Evolutionary conservation across 805 yeast genomes (phyloP).

Genomic region (Scheffersomyces spartinae): DNA sequence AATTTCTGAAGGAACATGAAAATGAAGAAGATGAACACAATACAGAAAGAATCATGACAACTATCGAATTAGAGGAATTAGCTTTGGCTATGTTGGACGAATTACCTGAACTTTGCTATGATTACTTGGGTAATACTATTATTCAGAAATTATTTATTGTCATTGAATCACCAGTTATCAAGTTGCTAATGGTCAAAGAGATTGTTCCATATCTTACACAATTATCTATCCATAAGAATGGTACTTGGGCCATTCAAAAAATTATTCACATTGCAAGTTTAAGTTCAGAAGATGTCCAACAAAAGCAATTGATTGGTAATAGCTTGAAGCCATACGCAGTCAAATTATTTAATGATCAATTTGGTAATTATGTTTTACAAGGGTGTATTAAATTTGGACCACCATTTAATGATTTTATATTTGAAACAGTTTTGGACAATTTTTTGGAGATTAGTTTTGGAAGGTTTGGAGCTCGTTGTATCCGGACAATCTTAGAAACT

Average conservation of each 20-base stretch:
- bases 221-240: slow-evolving; percentile 92
- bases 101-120: slow-evolving; percentile 82
- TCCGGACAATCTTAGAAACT: slow-evolving; percentile 85
- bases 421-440: slow-evolving; percentile 67
- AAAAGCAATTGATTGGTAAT: slow-evolving; percentile 49
- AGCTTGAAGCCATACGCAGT: slow-evolving; percentile 73
- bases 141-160: slow-evolving; percentile 81
- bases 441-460: slow-evolving; percentile 77
- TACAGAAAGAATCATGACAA: slow-evolving; percentile 25
- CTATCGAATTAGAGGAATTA: slow-evolving; percentile 67
- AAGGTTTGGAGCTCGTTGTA: slow-evolving; percentile 91
- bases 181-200: slow-evolving; percentile 69
- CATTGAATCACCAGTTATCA: slow-evolving; percentile 52
- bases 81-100: slow-evolving; percentile 80
- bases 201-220: slow-evolving; percentile 76
- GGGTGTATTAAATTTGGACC: slow-evolving; percentile 84
- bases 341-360: slow-evolving; percentile 85
- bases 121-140: slow-evolving; percentile 90
- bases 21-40: too few species aligned
- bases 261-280: slow-evolving; percentile 67
- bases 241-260: slow-evolving; percentile 99
- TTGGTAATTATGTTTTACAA: slow-evolving; percentile 93
- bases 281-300: slow-evolving; percentile 37
- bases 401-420: slow-evolving; percentile 83
- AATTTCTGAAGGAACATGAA: too few species aligned